phyloP scores from a whole-genome alignment of 2,329 filamentous ascomycete species.

The Stylonectria norvegica region DNA sequence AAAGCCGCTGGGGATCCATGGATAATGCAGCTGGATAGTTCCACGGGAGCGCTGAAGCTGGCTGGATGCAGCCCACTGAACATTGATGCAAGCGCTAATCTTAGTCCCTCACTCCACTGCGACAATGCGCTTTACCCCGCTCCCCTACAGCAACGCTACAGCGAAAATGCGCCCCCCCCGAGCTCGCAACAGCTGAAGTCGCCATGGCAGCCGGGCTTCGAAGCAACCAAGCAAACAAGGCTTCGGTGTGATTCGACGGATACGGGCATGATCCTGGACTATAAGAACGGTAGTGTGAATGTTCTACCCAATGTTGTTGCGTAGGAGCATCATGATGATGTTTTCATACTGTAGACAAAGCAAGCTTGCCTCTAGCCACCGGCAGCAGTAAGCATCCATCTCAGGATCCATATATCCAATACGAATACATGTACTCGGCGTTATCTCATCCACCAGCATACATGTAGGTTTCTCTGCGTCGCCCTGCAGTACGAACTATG shows the following conservation, averaged over 20 bases:
- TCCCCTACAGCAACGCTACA: slow-evolving; percentile 12
- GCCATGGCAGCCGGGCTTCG: slow-evolving; percentile 31
- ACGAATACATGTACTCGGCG: too few species aligned
- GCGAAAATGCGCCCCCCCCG: slow-evolving; percentile 14
- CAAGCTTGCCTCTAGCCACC: too few species aligned
- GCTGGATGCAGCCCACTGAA: slow-evolving; percentile 5
- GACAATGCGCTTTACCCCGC: slow-evolving; percentile 29
- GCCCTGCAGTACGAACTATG: too few species aligned
- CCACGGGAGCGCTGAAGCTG: slow-evolving; percentile 14
- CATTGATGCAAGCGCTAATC: slow-evolving; percentile 25
- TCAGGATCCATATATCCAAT: too few species aligned
- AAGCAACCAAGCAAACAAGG: slow-evolving; percentile 23
- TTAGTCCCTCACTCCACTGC: too few species aligned
- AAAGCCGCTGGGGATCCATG: background rate
- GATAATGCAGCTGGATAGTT: too few species aligned
- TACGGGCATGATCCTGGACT: slow-evolving; percentile 27
- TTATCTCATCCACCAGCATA: too few species aligned
- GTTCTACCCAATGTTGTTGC: slow-evolving; percentile 14
- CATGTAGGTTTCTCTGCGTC: too few species aligned
- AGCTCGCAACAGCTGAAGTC: slow-evolving; percentile 22
- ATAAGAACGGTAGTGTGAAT: too few species aligned
- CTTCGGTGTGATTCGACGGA: slow-evolving; percentile 8
- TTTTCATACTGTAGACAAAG: too few species aligned
- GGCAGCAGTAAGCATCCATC: too few species aligned
- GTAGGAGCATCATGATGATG: slow-evolving; percentile 9